A percentile compares a stretch with the other conserved stretches of the same genome.
These are phyloP conservation scores for Arthromyces matolae DNA, from an alignment of 768 basidiomycete species.

Conservation along the genomic window DNA sequence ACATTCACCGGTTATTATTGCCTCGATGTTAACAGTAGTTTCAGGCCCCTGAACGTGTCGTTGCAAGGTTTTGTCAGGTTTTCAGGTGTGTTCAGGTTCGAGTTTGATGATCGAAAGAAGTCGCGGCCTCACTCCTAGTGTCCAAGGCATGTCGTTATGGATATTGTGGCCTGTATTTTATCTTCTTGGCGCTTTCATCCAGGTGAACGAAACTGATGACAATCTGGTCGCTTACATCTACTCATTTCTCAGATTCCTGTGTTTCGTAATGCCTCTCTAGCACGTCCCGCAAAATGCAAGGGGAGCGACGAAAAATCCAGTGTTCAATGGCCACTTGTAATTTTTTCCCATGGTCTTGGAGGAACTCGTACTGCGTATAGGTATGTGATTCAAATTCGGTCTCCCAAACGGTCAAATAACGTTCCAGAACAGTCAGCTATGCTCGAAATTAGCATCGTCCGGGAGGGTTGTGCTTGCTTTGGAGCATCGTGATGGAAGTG, in stretches of 20 bases:
- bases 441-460: conserved; percentile 66
- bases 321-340: conserved; percentile 74
- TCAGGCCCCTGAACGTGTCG: conserved; percentile 43
- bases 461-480: conserved; percentile 80
- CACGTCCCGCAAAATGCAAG: conserved; percentile 28
- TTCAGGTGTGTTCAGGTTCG: conserved; percentile 31
- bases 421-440: conserved; percentile 52
- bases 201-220: conserved; percentile 26
- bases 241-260: conserved; percentile 47
- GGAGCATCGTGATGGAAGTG: conserved; percentile 83
- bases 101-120: no score
- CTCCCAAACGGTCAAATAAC: conserved; percentile 3
- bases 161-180: conserved; percentile 49
- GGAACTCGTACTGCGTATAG: conserved; percentile 73
- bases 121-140: background rate
- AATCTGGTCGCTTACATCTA: background rate
- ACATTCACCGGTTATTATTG: background rate
- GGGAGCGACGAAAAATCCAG: conserved; percentile 6
- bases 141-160: conserved; percentile 40
- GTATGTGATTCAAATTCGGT: conserved; percentile 21
- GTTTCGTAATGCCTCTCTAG: conserved; percentile 51
- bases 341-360: conserved; percentile 84
- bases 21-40: background rate
- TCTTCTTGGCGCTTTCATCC: conserved; percentile 46
- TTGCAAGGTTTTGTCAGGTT: conserved; percentile 48